phyloP scores from a whole-genome alignment of 2,329 filamentous ascomycete species.

The Botrytis tulipae region DNA sequence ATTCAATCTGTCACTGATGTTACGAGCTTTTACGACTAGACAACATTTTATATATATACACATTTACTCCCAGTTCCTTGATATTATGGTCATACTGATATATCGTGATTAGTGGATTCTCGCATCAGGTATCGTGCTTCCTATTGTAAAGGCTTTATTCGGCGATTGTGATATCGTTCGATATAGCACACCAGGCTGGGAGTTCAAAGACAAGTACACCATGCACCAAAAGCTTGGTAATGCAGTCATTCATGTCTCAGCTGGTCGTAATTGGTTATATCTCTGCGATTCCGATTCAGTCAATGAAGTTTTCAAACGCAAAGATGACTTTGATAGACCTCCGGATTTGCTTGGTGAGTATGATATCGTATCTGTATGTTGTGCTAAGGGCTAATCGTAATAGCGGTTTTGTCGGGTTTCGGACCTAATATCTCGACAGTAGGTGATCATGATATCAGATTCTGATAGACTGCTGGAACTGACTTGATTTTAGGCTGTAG shows the following conservation, averaged over 20 bases:
- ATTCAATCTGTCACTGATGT: not conserved
- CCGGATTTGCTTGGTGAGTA: constrained; percentile 2
- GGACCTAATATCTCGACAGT: constrained; percentile 6
- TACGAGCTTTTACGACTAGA: not conserved
- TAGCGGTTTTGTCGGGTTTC: constrained; percentile 1
- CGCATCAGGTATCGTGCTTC: constrained; percentile 8
- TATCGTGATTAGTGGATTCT: not conserved
- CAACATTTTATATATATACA: not conserved
- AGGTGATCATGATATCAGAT: not conserved
- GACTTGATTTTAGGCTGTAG: not conserved
- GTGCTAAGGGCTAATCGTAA: not conserved
- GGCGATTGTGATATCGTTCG: constrained; percentile 10
- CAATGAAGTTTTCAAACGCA: constrained; percentile 10
- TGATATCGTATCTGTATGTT: not conserved
- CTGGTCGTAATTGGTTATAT: constrained; percentile 13
- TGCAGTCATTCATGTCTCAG: constrained; percentile 13
- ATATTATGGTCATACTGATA: not conserved
- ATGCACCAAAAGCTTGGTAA: constrained; percentile 12
- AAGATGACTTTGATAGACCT: constrained; percentile 14
- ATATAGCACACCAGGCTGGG: constrained; percentile 7
- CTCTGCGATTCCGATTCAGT: constrained; percentile 1
- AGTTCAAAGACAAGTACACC: constrained; percentile 5
- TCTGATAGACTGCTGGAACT: not conserved
- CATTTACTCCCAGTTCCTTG: not conserved
- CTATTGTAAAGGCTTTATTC: not conserved